These are phyloP conservation scores for Trametes hirsuta DNA, from an alignment of 1,284 basidiomycete species.

Conservation along the genomic window DNA sequence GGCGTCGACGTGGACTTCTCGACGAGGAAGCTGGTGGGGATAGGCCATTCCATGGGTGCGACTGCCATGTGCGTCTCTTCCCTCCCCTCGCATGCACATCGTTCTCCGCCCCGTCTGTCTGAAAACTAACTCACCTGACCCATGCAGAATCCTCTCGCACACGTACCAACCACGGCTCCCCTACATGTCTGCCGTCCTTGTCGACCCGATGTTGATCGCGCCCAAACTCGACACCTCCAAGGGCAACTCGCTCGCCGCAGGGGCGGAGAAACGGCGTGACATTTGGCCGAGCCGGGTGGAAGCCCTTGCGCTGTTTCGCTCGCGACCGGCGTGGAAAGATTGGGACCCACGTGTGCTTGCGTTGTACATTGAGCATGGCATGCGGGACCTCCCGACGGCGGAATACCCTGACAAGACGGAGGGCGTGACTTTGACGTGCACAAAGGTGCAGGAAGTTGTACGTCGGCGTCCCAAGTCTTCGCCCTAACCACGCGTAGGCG, in stretches of 20 bases:
- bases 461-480: not conserved
- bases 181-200: slow-evolving; percentile 44
- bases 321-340: slow-evolving; percentile 42
- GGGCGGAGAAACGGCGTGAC: slow-evolving; percentile 47
- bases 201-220: slow-evolving; percentile 48
- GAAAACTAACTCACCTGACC: not conserved
- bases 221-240: slow-evolving; percentile 17
- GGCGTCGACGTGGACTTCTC: slow-evolving; percentile 40
- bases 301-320: slow-evolving; percentile 44
- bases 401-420: slow-evolving; percentile 46
- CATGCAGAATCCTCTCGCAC: slow-evolving; percentile 41
- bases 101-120: not conserved
- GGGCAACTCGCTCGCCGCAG: slow-evolving; percentile 31
- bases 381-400: slow-evolving; percentile 47
- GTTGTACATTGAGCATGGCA: slow-evolving; percentile 47
- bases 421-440: slow-evolving; percentile 56
- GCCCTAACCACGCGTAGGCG: not conserved
- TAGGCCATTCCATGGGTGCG: slow-evolving; percentile 48
- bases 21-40: slow-evolving; percentile 37
- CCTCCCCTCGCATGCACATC: not conserved
- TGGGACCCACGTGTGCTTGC: slow-evolving; percentile 56
- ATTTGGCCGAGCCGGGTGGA: slow-evolving; percentile 53
- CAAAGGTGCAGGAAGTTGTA: slow-evolving; percentile 46
- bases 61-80: slow-evolving; percentile 34
- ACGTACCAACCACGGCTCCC: slow-evolving; percentile 43